These are phyloP conservation scores for Talaromyces borbonicus DNA, from an alignment of 495 filamentous ascomycete genomes.

Conservation along the genomic window DNA sequence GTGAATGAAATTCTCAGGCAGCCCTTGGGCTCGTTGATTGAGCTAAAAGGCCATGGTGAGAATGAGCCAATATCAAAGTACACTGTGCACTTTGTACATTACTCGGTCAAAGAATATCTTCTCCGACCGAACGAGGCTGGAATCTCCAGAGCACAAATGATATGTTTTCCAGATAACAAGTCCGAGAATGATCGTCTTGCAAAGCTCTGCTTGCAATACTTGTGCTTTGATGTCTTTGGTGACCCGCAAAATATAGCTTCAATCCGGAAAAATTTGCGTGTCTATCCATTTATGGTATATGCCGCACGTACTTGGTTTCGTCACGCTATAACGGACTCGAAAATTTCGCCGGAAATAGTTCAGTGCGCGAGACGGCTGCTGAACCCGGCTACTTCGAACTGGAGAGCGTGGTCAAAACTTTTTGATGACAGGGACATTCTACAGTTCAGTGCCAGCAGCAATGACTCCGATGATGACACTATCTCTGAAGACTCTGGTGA, in stretches of 20 bases:
- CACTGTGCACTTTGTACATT: constrained; percentile 9
- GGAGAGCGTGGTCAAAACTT: constrained; percentile 11
- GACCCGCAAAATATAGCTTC: neutral
- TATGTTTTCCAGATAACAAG: constrained; percentile 7
- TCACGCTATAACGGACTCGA: constrained; percentile 6
- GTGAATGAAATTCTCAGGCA: constrained; percentile 13
- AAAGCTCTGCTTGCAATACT: constrained; percentile 10
- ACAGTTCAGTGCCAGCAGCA: no score
- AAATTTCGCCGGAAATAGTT: constrained; percentile 9
- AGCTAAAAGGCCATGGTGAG: constrained; percentile 8
- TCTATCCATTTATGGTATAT: constrained; percentile 11
- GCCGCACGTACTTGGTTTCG: constrained; percentile 9
- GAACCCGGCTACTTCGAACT: constrained; percentile 10
- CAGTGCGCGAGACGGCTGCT: constrained; percentile 8
- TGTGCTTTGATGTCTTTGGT: constrained; percentile 13
- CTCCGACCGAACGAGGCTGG: neutral
- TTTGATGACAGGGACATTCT: no score
- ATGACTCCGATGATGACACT: neutral
- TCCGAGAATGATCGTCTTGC: constrained; percentile 10
- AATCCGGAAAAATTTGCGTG: neutral
- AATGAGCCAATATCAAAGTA: constrained; percentile 4
- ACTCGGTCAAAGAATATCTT: constrained; percentile 9
- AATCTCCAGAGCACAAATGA: constrained; percentile 2
- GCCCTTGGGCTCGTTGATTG: constrained; percentile 13
- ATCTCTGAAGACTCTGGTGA: neutral